Base-by-base conservation (phyloP, 257 asterid genomes). In the Ballota nigra region DNA sequence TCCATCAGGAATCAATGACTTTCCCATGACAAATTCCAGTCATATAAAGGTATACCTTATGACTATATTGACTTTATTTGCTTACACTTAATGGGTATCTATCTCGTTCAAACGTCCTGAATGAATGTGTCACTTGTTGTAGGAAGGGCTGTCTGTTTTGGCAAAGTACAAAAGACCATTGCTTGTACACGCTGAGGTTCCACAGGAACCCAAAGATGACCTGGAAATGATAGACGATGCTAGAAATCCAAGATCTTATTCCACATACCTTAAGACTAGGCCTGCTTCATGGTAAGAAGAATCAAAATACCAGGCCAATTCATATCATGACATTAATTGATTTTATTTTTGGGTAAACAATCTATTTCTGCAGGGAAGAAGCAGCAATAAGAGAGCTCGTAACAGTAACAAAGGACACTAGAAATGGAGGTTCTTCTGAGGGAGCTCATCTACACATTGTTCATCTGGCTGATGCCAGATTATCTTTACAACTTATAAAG, bases 371-470 rank as follows among this genome's bases (percentile, higher is more conserved):
- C 81, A 94, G 99, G 99, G 99, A 94, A 80, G 95, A 86, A 81
- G 93, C 85, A 38, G 98, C 99, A 43, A 80, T 94, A 64, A 84
- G 83, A 78, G 97, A 89, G 79, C 99, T 94, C 41, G 29, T 88
- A 65, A 74, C 83, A 9, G 76, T 86, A 61, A 78, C 95, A 3
- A 82, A 80, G 72, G 86, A 88, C 76, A 89, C 98, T 4, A 74
- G 85, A 77, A 62, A 74, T 2, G 99, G 98, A 63, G 97, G 96
- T 49, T 61, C 90, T 62, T 84, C 93, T 24, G 99, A 94, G 82
- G 98, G 99, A 58, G 98, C 96, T 75, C 97, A 94, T 78, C 95
- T 94, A 65, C 98, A 94, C 81, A 80, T 94, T 64, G 99, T 94
- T 77, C 99, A 94, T 81, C 80, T 94, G 61, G 81, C 97, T 11